Base-by-base conservation (phyloP, 495 filamentous ascomycete genomes). In the Tetracladium setigerum region DNA sequence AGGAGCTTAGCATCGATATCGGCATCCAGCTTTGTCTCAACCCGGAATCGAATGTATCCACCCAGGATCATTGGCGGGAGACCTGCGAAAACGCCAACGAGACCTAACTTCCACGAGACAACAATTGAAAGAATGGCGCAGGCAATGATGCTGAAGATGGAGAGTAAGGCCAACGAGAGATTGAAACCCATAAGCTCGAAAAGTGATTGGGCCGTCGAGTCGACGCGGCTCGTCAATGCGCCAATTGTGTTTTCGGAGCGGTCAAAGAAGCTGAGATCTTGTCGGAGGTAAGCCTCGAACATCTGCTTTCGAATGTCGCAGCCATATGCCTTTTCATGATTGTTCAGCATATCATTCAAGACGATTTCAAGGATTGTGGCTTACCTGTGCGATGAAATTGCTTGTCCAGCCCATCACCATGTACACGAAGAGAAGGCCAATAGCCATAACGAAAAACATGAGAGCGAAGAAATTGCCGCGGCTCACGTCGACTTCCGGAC, bases 81-180 rank as follows among this genome's bases (percentile, higher is more conserved):
- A 14, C 34, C 3, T 3, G 34, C 44, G 11, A 38, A 39, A 30
- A 47, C 24, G 15, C 34, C 34, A 7, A 80, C 71, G 0, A 79
- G 62, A 5, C 69, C 71, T 2, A 84, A 69, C 49, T 81, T 81
- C 80, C 81, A 84, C 6, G 78, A 81, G 37, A 81, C 65, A 12
- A 74, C 59, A 48, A 82, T 76, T 0, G 78, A 67, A 22, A 85
- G 62, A 14, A 72, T 84, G 81, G 22, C 3, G 22, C 22, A 27
- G 7, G 22, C 22, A 27, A 27, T 3, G 7, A 27, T 27, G 22
- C 22, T 27, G 22, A 27, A 27, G 22, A 27, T 27, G 3, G 22
- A 27, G 22, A 27, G 22, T 27, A 27, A 3, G 22, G 7, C 22
- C 22, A 27, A 3, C 3, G 22, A 3, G 22, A 27, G 3, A 27